Base-by-base conservation (phyloP, 176 grass and related monocot species). In the Melocanna baccifera region DNA sequence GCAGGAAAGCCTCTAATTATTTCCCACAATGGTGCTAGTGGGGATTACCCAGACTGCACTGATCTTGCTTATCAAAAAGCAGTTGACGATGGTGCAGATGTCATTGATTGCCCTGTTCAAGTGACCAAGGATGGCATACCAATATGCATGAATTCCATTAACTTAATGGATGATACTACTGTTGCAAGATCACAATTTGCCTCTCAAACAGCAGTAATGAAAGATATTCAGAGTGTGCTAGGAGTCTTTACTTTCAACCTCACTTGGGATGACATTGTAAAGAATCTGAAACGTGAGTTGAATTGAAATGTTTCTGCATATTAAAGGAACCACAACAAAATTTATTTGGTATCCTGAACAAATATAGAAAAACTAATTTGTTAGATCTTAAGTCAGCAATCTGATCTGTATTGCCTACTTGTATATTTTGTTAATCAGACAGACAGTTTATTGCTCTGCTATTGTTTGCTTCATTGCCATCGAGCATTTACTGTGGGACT, bases 191-290 rank as follows among this genome's bases (percentile, higher is more conserved):
- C 96, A 75, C 34, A 61, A 36, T 99, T 90, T 28, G 67, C 66
- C 26, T 78, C 81, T 32, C 83, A 83, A 61, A 26, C 56, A 26
- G 86, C 76, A 69, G 20, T 80, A 56, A 84, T 96, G 11, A 91
- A 87, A 40, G 70, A 96, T 57, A 90, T 98, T 65, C 83, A 92
- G 68, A 94, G 50, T 58, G 81, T 5, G 6, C 9, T 39, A 87
- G 96, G 96, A 67, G 73, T 99, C 56, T 99, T 89, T 73, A 96
- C 91, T 71, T 99, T 94, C 81, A 96, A 99, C 84, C 84, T 99
- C 55, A 94, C 96, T n/a, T 99, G 89, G 93, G 75, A 83, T 84
- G 96, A 99, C 58, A 96, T 96, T 42, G 76, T 73, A 32, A 86
- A 86, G 40, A 91, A 81, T 39, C 78, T 96, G 76, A 81, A 55